These are phyloP conservation scores for Leishmania amazonensis DNA, from an alignment of 208 protist genomes.

Conservation along the genomic window DNA sequence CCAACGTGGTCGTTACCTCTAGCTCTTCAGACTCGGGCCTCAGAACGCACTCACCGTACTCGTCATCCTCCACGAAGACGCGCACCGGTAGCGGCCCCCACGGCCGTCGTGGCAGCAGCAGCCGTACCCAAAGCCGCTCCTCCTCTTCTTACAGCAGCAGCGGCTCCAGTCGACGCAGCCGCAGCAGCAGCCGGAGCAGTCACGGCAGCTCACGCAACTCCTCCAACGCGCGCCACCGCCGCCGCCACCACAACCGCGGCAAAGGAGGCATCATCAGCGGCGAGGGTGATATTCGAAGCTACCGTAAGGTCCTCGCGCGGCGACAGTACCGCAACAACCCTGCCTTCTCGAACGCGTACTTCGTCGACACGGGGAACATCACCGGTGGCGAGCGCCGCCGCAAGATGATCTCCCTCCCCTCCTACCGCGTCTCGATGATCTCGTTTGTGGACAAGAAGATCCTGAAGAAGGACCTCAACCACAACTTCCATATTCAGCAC, in stretches of 20 bases:
- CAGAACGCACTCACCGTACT: slow-evolving; percentile 9
- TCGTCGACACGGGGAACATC: slow-evolving; percentile 85
- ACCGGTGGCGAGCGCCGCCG: slow-evolving; percentile 81
- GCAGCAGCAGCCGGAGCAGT: slow-evolving; percentile 18
- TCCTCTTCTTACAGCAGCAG: slow-evolving; percentile 8
- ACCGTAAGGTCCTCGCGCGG: slow-evolving; percentile 63
- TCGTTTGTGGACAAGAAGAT: slow-evolving; percentile 84
- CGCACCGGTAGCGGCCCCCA: slow-evolving; percentile 9
- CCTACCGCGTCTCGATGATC: slow-evolving; percentile 82
- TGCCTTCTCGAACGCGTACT: slow-evolving; percentile 77
- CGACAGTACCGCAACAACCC: slow-evolving; percentile 54
- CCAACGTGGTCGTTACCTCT: slow-evolving; percentile 31
- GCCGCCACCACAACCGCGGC: slow-evolving; percentile 27
- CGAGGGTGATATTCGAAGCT: slow-evolving; percentile 64
- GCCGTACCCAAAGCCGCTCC: slow-evolving; percentile 15
- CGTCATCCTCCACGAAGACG: slow-evolving; percentile 19
- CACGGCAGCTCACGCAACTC: slow-evolving; percentile 26
- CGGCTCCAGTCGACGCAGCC: slow-evolving; percentile 10
- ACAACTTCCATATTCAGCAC: slow-evolving; percentile 88
- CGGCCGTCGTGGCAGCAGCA: slow-evolving; percentile 29
- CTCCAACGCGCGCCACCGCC: slow-evolving; percentile 17
- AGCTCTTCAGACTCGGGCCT: slow-evolving; percentile 7
- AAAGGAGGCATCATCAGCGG: slow-evolving; percentile 36
- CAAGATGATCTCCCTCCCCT: slow-evolving; percentile 77
- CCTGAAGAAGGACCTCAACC: slow-evolving; percentile 88